Evolutionary conservation across 2,329 filamentous ascomycete genomes (phyloP), one percentile per base, ranked within the genome.

Genomic region (Exophiala sideris): DNA sequence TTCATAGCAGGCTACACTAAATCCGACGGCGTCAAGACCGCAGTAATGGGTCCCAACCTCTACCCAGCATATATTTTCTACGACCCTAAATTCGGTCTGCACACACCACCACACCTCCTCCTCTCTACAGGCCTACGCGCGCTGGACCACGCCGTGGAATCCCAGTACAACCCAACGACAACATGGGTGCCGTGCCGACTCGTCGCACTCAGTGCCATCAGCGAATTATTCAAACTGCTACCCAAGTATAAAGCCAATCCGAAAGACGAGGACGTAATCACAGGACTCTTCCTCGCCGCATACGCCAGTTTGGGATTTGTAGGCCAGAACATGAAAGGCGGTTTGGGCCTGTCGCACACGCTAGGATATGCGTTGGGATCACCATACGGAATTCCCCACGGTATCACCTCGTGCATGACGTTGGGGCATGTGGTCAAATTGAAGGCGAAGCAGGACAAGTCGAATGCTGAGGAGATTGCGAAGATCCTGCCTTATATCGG

Each of bases 341-440:
- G 73, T 0, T 64, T 81, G 0, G 79, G 79, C 0, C 66, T 82
- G 2, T 70, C 65, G 2, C 76, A 79, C 52, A 66, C 68, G 0
- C 58, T 79, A 46, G 75, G 76, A 0, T 80, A 82, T 60, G 79
- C 79, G 0, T 66, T 83, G 2, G 80, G 80, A 0, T 74, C 70
- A 2, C 79, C 80, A 0, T 83, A 82, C 58, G 64, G 69, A 0
- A 82, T 83, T 36, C 80, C 80, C 0, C 79, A 83, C 57, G 79
- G 79, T 0, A 75, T 80, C 42, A 83, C 79, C 0, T 76, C 72
- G 1, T 81, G 79, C 60, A 62, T 83, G 44, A 81, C 79, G 0
- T 69, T 83, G 0, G 76, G 77, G 0, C 76, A 78, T 50, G 79
- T 82, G 0, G 73, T 81, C 3, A 78, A 76, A 64, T 66, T 82